Percentiles rank a stretch among this genome's conserved stretches.
These are phyloP conservation scores for Metschnikowia koreensis DNA, from an alignment of 805 yeast species.

Conservation along the genomic window DNA sequence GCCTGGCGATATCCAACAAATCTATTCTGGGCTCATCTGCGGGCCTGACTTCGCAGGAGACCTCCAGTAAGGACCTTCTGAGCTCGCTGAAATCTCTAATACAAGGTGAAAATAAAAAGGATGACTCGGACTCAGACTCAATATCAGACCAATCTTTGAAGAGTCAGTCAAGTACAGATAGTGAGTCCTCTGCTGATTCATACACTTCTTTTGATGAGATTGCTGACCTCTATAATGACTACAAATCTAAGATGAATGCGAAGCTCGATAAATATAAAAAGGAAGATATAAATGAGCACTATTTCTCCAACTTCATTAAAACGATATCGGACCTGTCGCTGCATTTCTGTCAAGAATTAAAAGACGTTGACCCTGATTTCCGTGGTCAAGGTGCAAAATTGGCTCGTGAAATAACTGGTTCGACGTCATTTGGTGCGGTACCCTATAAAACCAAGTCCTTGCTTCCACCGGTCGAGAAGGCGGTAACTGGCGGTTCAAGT, in stretches of 20 bases:
- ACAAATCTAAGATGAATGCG: constrained; percentile 23
- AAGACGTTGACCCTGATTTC: constrained; percentile 38
- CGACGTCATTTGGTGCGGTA: constrained; percentile 37
- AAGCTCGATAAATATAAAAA: constrained; percentile 16
- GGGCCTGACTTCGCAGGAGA: not conserved
- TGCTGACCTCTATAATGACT: constrained; percentile 30
- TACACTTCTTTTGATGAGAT: constrained; percentile 42
- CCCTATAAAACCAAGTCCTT: constrained; percentile 45
- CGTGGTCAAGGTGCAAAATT: constrained; percentile 41
- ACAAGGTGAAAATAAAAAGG: not conserved
- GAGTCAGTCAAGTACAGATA: constrained; percentile 21
- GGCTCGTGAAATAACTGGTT: constrained; percentile 43
- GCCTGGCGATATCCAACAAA: constrained; percentile 27
- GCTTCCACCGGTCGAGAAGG: constrained; percentile 30
- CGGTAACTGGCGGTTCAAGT: constrained; percentile 7
- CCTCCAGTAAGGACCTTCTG: not conserved
- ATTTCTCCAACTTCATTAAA: constrained; percentile 27
- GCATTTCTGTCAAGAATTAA: constrained; percentile 34
- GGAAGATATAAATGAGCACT: constrained; percentile 24
- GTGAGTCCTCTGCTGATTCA: constrained; percentile 29
- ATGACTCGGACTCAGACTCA: constrained; percentile 12
- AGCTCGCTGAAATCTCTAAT: not conserved
- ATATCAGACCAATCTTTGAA: constrained; percentile 16
- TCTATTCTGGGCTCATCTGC: not conserved
- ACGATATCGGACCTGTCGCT: constrained; percentile 36